phyloP scores from a whole-genome alignment of 176 grass and related monocot genomes.

The Carex kokanica region DNA sequence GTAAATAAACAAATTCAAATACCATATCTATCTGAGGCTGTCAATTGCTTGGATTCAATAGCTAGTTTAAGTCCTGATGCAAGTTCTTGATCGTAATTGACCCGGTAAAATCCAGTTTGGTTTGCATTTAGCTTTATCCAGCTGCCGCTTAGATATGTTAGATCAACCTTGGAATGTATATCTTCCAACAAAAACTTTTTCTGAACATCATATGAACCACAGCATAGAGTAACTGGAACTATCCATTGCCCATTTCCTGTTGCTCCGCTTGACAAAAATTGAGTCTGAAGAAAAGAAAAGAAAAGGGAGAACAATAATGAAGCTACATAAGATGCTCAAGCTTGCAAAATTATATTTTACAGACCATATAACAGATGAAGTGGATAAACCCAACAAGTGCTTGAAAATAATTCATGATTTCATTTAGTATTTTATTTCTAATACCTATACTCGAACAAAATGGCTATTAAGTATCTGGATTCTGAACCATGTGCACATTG shows the following conservation, averaged over 20 bases:
- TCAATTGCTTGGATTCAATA: conserved; percentile 64
- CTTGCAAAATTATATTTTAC: conserved; percentile 2
- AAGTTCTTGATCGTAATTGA: conserved; percentile 82
- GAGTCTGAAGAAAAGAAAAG: conserved; percentile 55
- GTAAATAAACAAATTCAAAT: conserved; percentile 20
- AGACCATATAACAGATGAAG: conserved; percentile 4
- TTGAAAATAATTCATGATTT: background rate
- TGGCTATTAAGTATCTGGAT: background rate
- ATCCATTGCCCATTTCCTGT: conserved; percentile 71
- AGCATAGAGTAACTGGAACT: conserved; percentile 79
- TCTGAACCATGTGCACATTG: background rate
- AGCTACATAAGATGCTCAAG: background rate
- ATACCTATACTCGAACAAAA: background rate
- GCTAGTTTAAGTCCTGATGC: conserved; percentile 56
- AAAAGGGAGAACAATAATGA: background rate
- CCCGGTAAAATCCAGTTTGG: conserved; percentile 88
- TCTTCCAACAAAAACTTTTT: conserved; percentile 71
- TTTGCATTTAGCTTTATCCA: conserved; percentile 94
- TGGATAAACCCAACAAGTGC: conserved; percentile 10
- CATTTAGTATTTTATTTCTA: conserved; percentile 8
- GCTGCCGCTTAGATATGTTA: conserved; percentile 39
- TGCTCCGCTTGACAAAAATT: conserved; percentile 76
- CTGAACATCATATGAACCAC: conserved; percentile 60
- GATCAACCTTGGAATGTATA: conserved; percentile 46
- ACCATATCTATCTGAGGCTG: conserved; percentile 83